phyloP scores from a whole-genome alignment of 352 stramenopile genomes.

The Globisporangium paroecandrum region DNA sequence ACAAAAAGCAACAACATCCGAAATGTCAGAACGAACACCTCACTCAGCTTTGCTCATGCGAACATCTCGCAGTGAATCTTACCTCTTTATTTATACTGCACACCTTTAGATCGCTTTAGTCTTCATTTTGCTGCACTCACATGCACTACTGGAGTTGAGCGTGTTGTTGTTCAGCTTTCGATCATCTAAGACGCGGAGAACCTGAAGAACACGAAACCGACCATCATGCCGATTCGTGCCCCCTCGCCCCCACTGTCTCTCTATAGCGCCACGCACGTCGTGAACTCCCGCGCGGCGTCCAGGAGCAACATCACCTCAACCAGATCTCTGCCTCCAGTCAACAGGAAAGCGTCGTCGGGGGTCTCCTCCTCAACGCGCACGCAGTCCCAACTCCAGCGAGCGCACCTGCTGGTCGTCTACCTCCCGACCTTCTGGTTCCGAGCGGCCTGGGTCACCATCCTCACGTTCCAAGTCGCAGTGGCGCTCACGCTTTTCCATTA shows the following conservation, averaged over 20 bases:
- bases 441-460: slow-evolving; percentile 2
- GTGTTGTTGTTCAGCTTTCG: background rate
- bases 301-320: background rate
- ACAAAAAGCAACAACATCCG: background rate
- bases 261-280: background rate
- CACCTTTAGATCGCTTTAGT: background rate
- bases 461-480: slow-evolving; percentile 5
- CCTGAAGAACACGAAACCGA: background rate
- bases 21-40: background rate
- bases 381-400: background rate
- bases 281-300: background rate
- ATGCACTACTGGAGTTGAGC: background rate
- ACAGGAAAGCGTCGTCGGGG: background rate
- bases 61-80: background rate
- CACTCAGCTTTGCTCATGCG: background rate
- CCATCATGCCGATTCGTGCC: background rate
- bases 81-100: background rate
- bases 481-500: slow-evolving; percentile 5
- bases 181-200: background rate
- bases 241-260: background rate
- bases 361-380: background rate
- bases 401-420: background rate
- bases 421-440: slow-evolving; percentile 13
- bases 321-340: background rate
- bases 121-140: background rate